Base-by-base conservation (phyloP, 495 filamentous ascomycete species). In the Collariella sp. region DNA sequence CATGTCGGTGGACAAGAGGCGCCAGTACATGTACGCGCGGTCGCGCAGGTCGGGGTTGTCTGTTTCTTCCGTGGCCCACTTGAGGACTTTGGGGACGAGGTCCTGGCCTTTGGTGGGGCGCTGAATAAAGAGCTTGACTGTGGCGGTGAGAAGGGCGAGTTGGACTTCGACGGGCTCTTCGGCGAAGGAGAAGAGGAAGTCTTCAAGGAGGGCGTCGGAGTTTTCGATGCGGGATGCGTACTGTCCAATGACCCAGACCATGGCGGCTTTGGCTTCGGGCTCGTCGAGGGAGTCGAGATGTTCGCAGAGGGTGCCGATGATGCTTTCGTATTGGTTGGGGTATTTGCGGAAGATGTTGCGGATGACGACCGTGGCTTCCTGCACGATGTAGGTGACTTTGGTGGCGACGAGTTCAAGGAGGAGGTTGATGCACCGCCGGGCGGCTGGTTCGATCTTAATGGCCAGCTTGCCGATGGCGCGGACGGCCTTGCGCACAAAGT, bases 281-380 rank as follows among this genome's bases (percentile, higher is more conserved):
- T 99, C 93, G 65, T 99, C 93, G 23, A 99, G 79, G 7, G 89
- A 91, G 73, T 99, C 93, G 35, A 99, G 81, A 66, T 99, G 89
- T 70, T 95, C 87, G 72, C 95, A 96, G 1, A 99, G 81, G 7
- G 89, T 89, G 13, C 84, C 83, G 67, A 99, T 99, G 71, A 99
- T 97, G 54, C 84, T 87, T 70, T 99, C 93, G 68, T 99, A 99
- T 66, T 95, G 86, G 66, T 96, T 96, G 5, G 93, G 93, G 67
- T 99, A 99, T 70, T 97, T 97, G 55, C 93, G 83, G 79, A 99
- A 97, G 64, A 99, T 97, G 69, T 99, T 97, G 58, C 89, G 85
- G 63, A 99, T 99, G 18, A 99, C 93, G 22, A 99, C 93, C 0
- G 94, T 99, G n/a, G 93, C 93, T 72, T 99, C 93, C 69, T 99